Evolutionary conservation across 768 basidiomycete genomes (phyloP).

Genomic region (Rhizopogon salebrosus): DNA sequence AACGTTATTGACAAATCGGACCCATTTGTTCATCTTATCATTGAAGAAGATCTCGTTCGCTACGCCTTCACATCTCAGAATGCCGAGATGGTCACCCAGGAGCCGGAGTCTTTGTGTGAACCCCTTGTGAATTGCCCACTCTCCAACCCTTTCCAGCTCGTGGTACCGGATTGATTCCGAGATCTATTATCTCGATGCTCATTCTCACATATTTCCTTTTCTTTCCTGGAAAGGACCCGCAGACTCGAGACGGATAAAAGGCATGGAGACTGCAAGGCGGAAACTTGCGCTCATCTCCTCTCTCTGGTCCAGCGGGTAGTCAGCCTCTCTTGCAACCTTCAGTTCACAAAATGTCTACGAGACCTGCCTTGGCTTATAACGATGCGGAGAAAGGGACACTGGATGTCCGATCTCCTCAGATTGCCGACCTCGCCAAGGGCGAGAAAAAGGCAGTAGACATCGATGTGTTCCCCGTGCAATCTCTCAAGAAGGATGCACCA

Average conservation of each 20-base stretch:
- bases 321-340: slow-evolving; percentile 8
- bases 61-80: slow-evolving; percentile 2
- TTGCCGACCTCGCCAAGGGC: slow-evolving; percentile 26
- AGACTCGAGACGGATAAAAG: slow-evolving; percentile 20
- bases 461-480: slow-evolving; percentile 26
- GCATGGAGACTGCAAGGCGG: not conserved
- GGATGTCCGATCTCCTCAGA: slow-evolving; percentile 35
- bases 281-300: slow-evolving; percentile 1
- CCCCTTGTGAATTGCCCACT: not conserved
- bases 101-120: slow-evolving; percentile 9
- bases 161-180: slow-evolving; percentile 13
- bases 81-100: slow-evolving; percentile 9
- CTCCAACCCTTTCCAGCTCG: not conserved
- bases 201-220: slow-evolving; percentile 2
- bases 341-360: slow-evolving; percentile 36
- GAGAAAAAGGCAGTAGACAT: slow-evolving; percentile 34
- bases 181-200: slow-evolving; percentile 9
- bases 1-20: slow-evolving; percentile 7
- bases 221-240: slow-evolving; percentile 9
- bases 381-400: slow-evolving; percentile 58
- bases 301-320: slow-evolving; percentile 8
- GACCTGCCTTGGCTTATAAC: slow-evolving; percentile 32
- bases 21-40: slow-evolving; percentile 6
- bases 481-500: slow-evolving; percentile 38
- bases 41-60: not conserved